Base-by-base conservation (phyloP, 148 eudicot genomes). In the Nepenthes mirabilis region DNA sequence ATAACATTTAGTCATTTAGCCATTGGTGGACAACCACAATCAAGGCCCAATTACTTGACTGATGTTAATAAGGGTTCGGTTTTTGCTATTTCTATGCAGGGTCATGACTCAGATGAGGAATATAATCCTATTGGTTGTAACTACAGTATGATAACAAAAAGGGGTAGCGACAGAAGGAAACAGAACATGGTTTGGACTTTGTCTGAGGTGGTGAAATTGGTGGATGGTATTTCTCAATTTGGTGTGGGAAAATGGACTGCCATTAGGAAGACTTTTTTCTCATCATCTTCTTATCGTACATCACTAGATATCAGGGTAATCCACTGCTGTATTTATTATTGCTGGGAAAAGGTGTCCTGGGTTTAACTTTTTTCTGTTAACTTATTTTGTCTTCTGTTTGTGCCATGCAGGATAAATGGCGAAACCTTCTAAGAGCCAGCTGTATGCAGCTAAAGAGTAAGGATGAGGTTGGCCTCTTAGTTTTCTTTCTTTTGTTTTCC, bases 191-290 rank as follows among this genome's bases (percentile, higher is more conserved):
- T 63, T 2, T 86, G 93, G 93, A 76, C 82, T 55, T 56, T 83
- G 67, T 65, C 77, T 33, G 93, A 86, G 77, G 85, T 86, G 52
- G 68, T 61, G 37, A 76, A 69, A 36, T 68, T 86, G 78, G 72
- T 83, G 62, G 83, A 83, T 63, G 93, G 93, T 33, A 76, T 86
- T 48, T 65, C 86, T 53, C 64, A 73, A 52, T 77, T 74, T 73
- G 93, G 93, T 35, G 70, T 72, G 51, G 93, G 93, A 48, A 82
- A 69, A 67, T 86, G 93, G 93, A 78, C 83, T 61, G 66, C 77
- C 47, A 74, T 86, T 64, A 74, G 76, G 59, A 78, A 40, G 57
- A 53, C 63, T 14, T 79, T 63, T 33, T 80, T 83, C 65, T 53
- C 80, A 34, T 65, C 87, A 14, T 76, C 80, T 59, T 67, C 78